These are phyloP conservation scores for Elaeis oleifera DNA, from an alignment of 202 grass and related monocot species.

Conservation along the genomic window DNA sequence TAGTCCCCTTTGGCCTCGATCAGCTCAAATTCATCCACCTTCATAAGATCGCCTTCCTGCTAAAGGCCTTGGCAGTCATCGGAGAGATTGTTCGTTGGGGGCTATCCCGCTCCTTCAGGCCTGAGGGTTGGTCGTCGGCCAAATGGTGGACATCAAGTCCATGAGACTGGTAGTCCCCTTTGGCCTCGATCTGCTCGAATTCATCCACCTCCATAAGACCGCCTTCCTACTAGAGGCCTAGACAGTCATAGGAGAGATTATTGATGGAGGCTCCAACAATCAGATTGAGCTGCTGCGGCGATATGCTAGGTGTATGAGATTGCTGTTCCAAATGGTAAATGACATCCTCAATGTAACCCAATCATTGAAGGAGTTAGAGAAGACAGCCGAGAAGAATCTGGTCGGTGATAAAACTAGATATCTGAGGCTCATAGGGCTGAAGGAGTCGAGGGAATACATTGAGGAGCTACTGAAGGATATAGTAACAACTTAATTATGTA, in stretches of 20 bases:
- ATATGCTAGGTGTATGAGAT: slow-evolving; percentile 48
- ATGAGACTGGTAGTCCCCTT: slow-evolving; percentile 41
- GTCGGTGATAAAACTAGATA: slow-evolving; percentile 54
- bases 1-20: too few relatives aligned
- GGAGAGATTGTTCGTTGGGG: too few relatives aligned
- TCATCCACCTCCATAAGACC: slow-evolving; percentile 94
- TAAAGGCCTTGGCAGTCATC: too few relatives aligned
- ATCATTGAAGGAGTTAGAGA: slow-evolving; percentile 75
- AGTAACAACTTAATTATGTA: too few relatives aligned
- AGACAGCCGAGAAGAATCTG: slow-evolving; percentile 54
- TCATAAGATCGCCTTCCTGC: too few relatives aligned
- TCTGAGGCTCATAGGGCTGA: slow-evolving; percentile 69
- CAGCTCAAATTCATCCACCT: too few relatives aligned
- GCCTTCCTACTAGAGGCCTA: slow-evolving; percentile 79
- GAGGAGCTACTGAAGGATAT: slow-evolving; percentile 43
- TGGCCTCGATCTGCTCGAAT: slow-evolving; percentile 59
- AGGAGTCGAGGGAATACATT: slow-evolving; percentile 61
- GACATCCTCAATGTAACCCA: slow-evolving; percentile 93
- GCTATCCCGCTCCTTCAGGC: slow-evolving; percentile 46
- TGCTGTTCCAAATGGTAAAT: slow-evolving; percentile 89
- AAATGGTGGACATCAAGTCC: slow-evolving; percentile 80
- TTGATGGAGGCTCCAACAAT: slow-evolving; percentile 53
- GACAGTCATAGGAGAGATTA: slow-evolving; percentile 67
- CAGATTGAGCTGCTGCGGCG: slow-evolving; percentile 55
- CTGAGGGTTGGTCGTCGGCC: slow-evolving; percentile 74